A percentile compares a stretch with the other conserved stretches of the same genome.
phyloP scores from a whole-genome alignment of 2,329 filamentous ascomycete species.

The Aurifilum marmelostoma region DNA sequence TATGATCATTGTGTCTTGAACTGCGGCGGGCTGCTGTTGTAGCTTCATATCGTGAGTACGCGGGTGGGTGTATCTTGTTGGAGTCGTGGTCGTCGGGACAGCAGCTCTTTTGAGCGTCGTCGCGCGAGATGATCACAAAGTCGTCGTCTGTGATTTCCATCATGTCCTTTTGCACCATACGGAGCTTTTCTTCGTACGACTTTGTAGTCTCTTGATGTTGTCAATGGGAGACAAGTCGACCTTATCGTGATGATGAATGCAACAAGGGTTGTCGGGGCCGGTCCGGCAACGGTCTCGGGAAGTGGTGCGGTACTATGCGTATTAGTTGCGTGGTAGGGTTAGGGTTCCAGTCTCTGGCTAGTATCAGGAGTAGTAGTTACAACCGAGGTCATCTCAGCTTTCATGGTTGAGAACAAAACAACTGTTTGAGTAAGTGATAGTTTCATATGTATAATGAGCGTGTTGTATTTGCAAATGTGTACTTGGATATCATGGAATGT shows the following conservation, averaged over 20 bases:
- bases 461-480: no score
- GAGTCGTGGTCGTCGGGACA: neutral
- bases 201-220: no score
- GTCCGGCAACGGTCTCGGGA: slow-evolving; percentile 2
- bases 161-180: neutral
- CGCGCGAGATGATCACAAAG: neutral
- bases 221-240: neutral
- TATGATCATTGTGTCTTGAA: neutral
- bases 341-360: neutral
- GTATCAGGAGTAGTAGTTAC: no score
- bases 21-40: neutral
- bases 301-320: neutral
- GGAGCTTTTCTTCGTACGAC: neutral
- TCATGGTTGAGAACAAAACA: no score
- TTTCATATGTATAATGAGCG: no score
- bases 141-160: neutral
- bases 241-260: neutral
- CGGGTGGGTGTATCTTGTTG: neutral
- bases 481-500: no score
- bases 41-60: neutral
- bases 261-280: neutral
- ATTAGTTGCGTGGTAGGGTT: neutral
- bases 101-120: neutral
- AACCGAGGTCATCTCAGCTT: no score
- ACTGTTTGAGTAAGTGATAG: no score